phyloP scores from a whole-genome alignment of 2,329 filamentous ascomycete species.

The Leptographium radiaticola region DNA sequence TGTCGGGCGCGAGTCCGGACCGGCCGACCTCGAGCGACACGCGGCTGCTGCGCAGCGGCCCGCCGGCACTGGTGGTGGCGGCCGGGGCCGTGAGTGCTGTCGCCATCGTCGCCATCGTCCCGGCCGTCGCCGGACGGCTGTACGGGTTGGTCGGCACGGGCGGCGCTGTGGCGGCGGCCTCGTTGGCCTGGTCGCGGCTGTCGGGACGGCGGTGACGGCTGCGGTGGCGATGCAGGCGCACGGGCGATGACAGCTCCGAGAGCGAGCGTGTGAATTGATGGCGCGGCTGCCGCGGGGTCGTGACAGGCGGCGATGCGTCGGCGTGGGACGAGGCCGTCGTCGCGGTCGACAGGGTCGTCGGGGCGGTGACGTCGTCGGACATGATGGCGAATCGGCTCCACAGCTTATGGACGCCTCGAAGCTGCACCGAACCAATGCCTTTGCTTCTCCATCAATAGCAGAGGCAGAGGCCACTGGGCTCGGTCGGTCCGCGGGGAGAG shows the following conservation, averaged over 20 bases:
- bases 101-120: background rate
- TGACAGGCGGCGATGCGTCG: background rate
- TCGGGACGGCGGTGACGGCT: conserved; percentile 24
- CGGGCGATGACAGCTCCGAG: conserved; percentile 37
- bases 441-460: background rate
- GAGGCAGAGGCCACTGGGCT: background rate
- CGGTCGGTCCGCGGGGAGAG: background rate
- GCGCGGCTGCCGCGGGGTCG: conserved; percentile 21
- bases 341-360: background rate
- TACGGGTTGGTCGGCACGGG: background rate
- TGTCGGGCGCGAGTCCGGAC: background rate
- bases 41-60: background rate
- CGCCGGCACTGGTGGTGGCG: background rate
- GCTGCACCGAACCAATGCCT: background rate
- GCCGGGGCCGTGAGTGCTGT: background rate
- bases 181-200: conserved; percentile 12
- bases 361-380: background rate
- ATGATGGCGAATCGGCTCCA: background rate
- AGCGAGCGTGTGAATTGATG: conserved; percentile 45
- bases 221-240: conserved; percentile 22
- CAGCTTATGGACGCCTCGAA: background rate
- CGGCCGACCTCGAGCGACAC: background rate
- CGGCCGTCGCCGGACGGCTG: background rate
- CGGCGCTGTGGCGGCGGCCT: background rate
- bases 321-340: background rate